These are phyloP conservation scores for Pezicula neosporulosa DNA, from an alignment of 2,329 filamentous ascomycete species.

Conservation along the genomic window DNA sequence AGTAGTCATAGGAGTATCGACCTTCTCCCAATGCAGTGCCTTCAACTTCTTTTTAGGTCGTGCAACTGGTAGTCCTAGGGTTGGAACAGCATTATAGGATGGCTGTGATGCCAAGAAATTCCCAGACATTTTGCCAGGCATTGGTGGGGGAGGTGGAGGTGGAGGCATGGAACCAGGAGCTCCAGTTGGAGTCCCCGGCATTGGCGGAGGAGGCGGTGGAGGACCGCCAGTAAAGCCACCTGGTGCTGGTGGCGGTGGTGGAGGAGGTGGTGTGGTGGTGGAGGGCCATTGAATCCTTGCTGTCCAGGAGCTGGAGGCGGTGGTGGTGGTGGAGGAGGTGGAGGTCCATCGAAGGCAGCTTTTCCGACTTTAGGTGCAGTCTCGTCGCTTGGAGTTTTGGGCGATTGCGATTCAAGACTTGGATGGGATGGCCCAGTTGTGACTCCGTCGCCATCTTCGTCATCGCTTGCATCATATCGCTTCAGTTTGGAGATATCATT, in stretches of 20 bases:
- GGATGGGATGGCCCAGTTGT: conserved; percentile 75
- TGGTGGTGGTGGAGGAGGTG: conserved; percentile 33
- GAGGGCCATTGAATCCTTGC: conserved; percentile 28
- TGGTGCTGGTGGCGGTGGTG: conserved; percentile 38
- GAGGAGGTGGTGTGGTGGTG: conserved; percentile 36
- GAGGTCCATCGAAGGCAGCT: conserved; percentile 33
- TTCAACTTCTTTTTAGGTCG: conserved; percentile 99
- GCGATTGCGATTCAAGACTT: conserved; percentile 64
- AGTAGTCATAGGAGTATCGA: conserved; percentile 85
- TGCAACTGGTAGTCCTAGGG: conserved; percentile 72
- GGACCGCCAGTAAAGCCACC: conserved; percentile 29
- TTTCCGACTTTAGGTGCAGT: conserved; percentile 13
- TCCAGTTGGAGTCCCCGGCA: conserved; percentile 35
- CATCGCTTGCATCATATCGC: conserved; percentile 55
- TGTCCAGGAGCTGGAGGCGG: conserved; percentile 35
- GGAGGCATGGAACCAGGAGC: conserved; percentile 45
- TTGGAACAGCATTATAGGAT: conserved; percentile 46
- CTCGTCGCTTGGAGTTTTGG: conserved; percentile 46
- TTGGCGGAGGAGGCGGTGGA: conserved; percentile 40
- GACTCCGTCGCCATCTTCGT: conserved; percentile 54
- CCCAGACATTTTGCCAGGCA: conserved; percentile 68
- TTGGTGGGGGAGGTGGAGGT: conserved; percentile 55
- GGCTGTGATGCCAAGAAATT: conserved; percentile 70
- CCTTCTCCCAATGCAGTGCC: conserved; percentile 98
- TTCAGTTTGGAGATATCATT: conserved; percentile 75